These are phyloP conservation scores for Acer saccharum DNA, from an alignment of 345 rosid species.

Conservation along the genomic window DNA sequence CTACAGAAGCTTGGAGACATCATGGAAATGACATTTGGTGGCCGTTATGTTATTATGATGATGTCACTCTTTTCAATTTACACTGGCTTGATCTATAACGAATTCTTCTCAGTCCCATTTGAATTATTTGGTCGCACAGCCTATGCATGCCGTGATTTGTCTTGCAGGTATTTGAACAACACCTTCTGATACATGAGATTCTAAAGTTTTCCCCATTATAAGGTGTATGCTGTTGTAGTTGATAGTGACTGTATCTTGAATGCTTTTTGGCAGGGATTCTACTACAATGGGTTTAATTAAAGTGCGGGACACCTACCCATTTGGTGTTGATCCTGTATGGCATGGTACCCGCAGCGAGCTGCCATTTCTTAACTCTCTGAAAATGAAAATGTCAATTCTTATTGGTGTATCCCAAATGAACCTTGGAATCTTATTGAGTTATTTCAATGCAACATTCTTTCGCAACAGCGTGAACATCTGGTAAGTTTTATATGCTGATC, in stretches of 20 bases:
- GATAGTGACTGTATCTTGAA: constrained; percentile 10
- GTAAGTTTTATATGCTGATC: constrained; percentile 39
- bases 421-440: constrained; percentile 94
- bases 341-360: constrained; percentile 89
- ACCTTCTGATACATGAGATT: constrained; percentile 5
- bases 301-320: constrained; percentile 78
- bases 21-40: constrained; percentile 95
- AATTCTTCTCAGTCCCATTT: constrained; percentile 95
- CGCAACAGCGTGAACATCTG: constrained; percentile 61
- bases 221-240: not conserved
- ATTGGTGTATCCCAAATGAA: constrained; percentile 97
- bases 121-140: constrained; percentile 86
- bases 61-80: constrained; percentile 94
- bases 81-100: constrained; percentile 94
- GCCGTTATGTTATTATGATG: constrained; percentile 92
- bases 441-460: constrained; percentile 81
- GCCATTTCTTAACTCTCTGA: constrained; percentile 90
- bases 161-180: constrained; percentile 68
- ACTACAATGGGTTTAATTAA: constrained; percentile 82
- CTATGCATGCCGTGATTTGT: constrained; percentile 89
- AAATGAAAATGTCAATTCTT: constrained; percentile 99
- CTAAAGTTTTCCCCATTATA: not conserved
- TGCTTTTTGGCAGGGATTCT: constrained; percentile 63
- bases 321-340: constrained; percentile 97
- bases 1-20: constrained; percentile 94